Evolutionary conservation across 2,329 filamentous ascomycete genomes (phyloP), one percentile per base, ranked within the genome.

Genomic region (Aspergillus sp.): DNA sequence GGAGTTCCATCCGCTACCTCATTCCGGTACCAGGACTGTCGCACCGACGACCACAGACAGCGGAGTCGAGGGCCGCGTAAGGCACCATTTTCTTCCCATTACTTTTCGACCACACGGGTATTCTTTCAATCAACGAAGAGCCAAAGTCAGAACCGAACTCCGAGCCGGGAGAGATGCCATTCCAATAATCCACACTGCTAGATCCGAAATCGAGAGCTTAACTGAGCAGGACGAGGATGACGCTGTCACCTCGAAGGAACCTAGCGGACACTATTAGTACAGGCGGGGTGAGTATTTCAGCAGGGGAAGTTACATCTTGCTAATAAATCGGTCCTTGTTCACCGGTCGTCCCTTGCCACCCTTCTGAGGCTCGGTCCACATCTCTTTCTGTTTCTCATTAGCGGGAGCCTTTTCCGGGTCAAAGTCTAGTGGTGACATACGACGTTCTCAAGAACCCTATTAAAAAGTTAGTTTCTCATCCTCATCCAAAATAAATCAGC

Each of bases 251-350:
- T 74, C 91, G 82, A 64, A 96, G 77, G 76, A 96, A 96, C 85
- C 89, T 92, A 66, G 12, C 14, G 25, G 21, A n/a, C 11, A 33
- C 19, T 19, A 37, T 40, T 17, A 33, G 52, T 31, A 31, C 9
- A 31, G 9, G 9, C 8, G 9, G 9, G 9, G 2, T 4, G 3
- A 31, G 8, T 31, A 12, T 31, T 31, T 31, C 9, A 0, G 27
- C 27, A 11, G 27, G 9, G 27, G 9, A 11, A 11, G 9, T 31
- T 75, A 93, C 93, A 97, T 93, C 82, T 97, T 97, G 84, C 91
- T 96, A 71, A 98, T 95, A 77, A 97, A 97, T 43, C 95, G 84
- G 77, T 99, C 95, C 86, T 98, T 97, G 81, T 99, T 99, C 62
- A 98, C 91, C 56, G 93, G 93, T 79, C 92, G 93, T 82, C 93